Percentiles rank a stretch among this genome's conserved stretches.
These are phyloP conservation scores for Cyclostephanos tholiformis DNA, from an alignment of 108 stramenopile species.

Conservation along the genomic window DNA sequence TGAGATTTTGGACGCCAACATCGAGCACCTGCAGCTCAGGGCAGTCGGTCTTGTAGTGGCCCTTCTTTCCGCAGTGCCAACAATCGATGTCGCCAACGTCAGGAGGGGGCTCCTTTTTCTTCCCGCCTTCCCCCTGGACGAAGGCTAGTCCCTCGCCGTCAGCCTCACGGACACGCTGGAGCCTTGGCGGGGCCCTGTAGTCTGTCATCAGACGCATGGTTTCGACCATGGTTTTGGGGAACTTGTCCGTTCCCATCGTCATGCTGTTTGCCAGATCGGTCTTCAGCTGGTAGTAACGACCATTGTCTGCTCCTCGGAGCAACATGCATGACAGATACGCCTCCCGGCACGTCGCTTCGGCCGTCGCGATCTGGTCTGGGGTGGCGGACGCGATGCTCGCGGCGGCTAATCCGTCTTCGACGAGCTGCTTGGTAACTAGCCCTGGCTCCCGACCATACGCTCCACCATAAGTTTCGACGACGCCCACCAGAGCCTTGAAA, in stretches of 20 bases:
- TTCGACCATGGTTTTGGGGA: neutral
- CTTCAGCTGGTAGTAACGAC: neutral
- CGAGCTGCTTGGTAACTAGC: neutral
- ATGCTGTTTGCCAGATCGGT: neutral
- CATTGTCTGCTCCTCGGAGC: neutral
- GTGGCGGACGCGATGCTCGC: neutral
- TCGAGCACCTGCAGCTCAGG: neutral
- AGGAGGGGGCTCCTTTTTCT: too few species aligned
- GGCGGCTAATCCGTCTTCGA: neutral
- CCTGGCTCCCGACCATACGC: neutral
- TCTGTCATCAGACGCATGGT: neutral
- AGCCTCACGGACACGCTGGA: too few species aligned
- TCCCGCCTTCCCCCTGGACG: neutral
- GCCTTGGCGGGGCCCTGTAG: neutral
- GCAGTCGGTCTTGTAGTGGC: neutral
- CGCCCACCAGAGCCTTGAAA: neutral
- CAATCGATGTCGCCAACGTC: too few species aligned
- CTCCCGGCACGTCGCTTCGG: neutral
- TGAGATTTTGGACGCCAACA: neutral
- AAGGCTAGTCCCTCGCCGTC: neutral
- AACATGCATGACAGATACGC: neutral
- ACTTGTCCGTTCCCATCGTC: neutral
- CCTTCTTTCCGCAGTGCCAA: neutral
- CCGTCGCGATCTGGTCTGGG: neutral
- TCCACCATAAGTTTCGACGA: slow-evolving; percentile 15